phyloP scores from a whole-genome alignment of 1,284 basidiomycete species.

The Moesziomyces antarcticus region DNA sequence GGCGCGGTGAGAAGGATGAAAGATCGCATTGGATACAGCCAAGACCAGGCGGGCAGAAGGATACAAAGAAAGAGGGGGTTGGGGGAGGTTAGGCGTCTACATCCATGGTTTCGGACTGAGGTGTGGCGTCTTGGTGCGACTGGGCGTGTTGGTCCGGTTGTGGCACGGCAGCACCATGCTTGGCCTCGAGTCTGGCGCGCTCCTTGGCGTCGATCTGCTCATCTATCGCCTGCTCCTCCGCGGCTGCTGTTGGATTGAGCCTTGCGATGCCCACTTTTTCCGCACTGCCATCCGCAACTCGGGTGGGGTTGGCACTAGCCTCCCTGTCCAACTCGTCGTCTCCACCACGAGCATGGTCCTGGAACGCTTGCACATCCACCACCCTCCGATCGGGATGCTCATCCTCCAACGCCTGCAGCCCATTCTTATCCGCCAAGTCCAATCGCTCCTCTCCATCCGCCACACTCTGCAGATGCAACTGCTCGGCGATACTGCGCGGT shows the following conservation, averaged over 20 bases:
- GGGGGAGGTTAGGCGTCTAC: too few relatives aligned
- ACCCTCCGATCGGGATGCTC: constrained; percentile 25
- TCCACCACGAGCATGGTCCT: constrained; percentile 43
- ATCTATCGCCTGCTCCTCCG: constrained; percentile 22
- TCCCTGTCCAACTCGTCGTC: constrained; percentile 51
- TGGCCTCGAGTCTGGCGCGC: constrained; percentile 13
- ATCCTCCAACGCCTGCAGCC: constrained; percentile 36
- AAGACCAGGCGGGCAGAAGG: too few relatives aligned
- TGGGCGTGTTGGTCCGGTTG: too few relatives aligned
- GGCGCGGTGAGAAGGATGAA: too few relatives aligned
- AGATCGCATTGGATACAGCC: too few relatives aligned
- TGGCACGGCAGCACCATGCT: background rate
- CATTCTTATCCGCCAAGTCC: constrained; percentile 53
- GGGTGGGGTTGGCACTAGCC: constrained; percentile 9
- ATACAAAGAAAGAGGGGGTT: too few relatives aligned
- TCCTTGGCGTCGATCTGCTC: constrained; percentile 19
- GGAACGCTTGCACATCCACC: constrained; percentile 28
- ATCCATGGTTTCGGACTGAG: too few relatives aligned
- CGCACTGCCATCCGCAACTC: constrained; percentile 9
- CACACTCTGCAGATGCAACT: constrained; percentile 42
- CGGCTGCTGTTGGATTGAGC: constrained; percentile 6
- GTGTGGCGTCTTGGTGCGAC: too few relatives aligned
- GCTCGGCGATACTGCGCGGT: constrained; percentile 43
- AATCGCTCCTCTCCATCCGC: constrained; percentile 42
- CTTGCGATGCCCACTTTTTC: constrained; percentile 13